Evolutionary conservation across 129 eudicot species (phyloP), one percentile per base, ranked within the genome.

Genomic region (Lactuca sativa): DNA sequence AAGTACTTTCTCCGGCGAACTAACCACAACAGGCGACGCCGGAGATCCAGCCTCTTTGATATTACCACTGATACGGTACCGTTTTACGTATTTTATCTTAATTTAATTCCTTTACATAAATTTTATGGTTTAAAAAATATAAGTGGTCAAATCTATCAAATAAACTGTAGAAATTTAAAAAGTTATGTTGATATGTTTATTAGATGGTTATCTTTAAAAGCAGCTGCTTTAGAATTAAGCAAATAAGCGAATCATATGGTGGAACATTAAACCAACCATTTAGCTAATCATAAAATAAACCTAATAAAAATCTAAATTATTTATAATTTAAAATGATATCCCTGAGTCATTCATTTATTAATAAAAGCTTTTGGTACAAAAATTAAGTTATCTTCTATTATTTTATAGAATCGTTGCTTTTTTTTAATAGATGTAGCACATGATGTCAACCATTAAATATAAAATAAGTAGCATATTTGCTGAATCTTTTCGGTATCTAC

Each of bases 21-120:
- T 73, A 93, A 90, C 64, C 85, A 79, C 56, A 93, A 77, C 44
- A 83, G 97, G 82, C 77, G 99, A 4, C 97, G 97, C 78, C 95
- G 99, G 73, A 76, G 97, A 60, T 83, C 99, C 33, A 93, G 99
- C 57, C 90, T 93, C 1, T 93, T 93, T 67, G 99, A 93, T 81
- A 93, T 93, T 67, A 93, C 99, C 38, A 78, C 97, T 11, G 96
- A 89, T 59, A 62, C 90, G 83, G 98, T 92, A 86, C 52, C 15
- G 18, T 52, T 63, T 40, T 17, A 13, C 59, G 3, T 56, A 52
- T 52, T 34, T 11, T 38, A 40, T 40, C 44, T 7, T 4, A 40
- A 40, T 40, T 40, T 11, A 40, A 40, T 40, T 40, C 6, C 44
- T 40, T 40, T 40, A 0, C 7, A 47, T 47, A 11, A 10, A 47